A percentile compares a stretch with the other conserved stretches of the same genome.
phyloP scores from a whole-genome alignment of 2,329 filamentous ascomycete species.

The Penicillium sp. region DNA sequence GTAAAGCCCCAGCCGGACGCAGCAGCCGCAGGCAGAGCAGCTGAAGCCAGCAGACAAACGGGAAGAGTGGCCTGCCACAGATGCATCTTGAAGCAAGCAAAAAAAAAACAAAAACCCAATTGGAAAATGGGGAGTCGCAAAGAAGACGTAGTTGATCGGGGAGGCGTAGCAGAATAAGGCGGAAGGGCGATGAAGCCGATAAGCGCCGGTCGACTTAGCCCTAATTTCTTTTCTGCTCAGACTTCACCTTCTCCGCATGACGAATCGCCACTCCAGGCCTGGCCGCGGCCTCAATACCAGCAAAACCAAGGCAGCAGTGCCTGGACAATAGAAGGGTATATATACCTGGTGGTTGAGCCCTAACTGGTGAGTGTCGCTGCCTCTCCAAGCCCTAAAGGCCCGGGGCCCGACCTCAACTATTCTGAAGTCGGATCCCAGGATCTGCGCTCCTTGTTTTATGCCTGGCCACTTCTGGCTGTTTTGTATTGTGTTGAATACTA shows the following conservation, averaged over 20 bases:
- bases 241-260: slow-evolving; percentile 13
- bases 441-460: not conserved
- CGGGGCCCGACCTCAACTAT: slow-evolving; percentile 13
- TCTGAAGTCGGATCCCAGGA: slow-evolving; percentile 18
- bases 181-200: slow-evolving; percentile 22
- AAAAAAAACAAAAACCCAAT: slow-evolving; percentile 4
- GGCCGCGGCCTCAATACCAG: not conserved
- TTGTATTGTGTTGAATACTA: not conserved
- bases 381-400: slow-evolving; percentile 14
- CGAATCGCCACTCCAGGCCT: not conserved
- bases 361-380: slow-evolving; percentile 9
- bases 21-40: slow-evolving; percentile 41
- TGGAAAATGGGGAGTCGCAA: slow-evolving; percentile 6
- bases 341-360: not conserved
- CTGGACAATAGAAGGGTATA: not conserved
- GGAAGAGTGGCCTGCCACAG: slow-evolving; percentile 36
- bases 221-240: slow-evolving; percentile 37
- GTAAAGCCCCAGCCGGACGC: slow-evolving; percentile 61
- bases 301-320: not conserved
- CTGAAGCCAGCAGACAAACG: slow-evolving; percentile 38
- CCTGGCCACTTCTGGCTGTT: not conserved
- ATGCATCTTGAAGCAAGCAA: slow-evolving; percentile 33
- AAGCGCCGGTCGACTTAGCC: slow-evolving; percentile 33
- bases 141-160: slow-evolving; percentile 11
- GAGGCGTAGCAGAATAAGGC: slow-evolving; percentile 23